These are phyloP conservation scores for Melanogaster broomeanus DNA, from an alignment of 768 basidiomycete genomes.

Conservation along the genomic window DNA sequence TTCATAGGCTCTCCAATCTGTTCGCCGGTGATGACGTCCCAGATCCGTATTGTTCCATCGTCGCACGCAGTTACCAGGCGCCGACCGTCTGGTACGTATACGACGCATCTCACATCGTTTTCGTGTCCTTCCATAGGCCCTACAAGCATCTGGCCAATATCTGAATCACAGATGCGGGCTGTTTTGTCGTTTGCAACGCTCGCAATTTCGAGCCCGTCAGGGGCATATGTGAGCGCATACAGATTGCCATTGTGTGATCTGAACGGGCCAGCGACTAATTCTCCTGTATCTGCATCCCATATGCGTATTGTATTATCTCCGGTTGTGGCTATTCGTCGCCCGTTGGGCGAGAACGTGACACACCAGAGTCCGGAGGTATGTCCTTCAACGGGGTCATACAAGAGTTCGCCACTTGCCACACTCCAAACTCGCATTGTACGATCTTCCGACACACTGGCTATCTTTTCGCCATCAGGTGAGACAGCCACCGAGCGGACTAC, in stretches of 20 bases:
- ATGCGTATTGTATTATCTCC: slow-evolving; percentile 34
- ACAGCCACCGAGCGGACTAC: slow-evolving; percentile 31
- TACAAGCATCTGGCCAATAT: slow-evolving; percentile 38
- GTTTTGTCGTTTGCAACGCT: slow-evolving; percentile 33
- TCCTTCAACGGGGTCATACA: slow-evolving; percentile 26
- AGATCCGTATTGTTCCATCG: slow-evolving; percentile 33
- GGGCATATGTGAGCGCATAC: slow-evolving; percentile 40
- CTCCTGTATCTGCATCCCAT: slow-evolving; percentile 31
- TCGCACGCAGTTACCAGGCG: slow-evolving; percentile 28
- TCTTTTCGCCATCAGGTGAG: slow-evolving; percentile 26
- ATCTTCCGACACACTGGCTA: slow-evolving; percentile 32
- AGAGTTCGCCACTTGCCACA: slow-evolving; percentile 18
- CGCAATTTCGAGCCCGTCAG: slow-evolving; percentile 32
- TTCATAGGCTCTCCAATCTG: slow-evolving; percentile 33
- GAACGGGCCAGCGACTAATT: slow-evolving; percentile 27
- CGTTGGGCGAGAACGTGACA: slow-evolving; percentile 34
- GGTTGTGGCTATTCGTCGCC: slow-evolving; percentile 32
- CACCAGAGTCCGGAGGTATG: slow-evolving; percentile 29
- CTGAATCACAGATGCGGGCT: slow-evolving; percentile 32
- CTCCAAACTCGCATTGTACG: slow-evolving; percentile 30
- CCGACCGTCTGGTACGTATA: slow-evolving; percentile 31
- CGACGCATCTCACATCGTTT: slow-evolving; percentile 30
- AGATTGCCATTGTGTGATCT: slow-evolving; percentile 33
- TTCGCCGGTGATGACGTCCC: slow-evolving; percentile 28
- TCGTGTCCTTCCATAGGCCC: slow-evolving; percentile 29